Base-by-base conservation (phyloP, 495 filamentous ascomycete genomes). In the Penicillium taxi region DNA sequence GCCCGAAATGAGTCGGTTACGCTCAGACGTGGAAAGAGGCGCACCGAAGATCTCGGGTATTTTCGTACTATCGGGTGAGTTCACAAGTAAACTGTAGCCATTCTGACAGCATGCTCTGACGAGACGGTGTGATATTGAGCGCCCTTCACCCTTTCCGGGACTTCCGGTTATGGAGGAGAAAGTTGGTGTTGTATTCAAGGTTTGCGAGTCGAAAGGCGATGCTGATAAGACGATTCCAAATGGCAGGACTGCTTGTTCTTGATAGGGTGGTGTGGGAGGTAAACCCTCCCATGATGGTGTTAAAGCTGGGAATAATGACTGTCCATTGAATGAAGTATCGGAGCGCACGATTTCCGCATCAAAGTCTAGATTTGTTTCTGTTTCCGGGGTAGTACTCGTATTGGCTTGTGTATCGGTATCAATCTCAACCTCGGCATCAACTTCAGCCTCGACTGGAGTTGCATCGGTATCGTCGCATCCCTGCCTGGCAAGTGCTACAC, bases 401-500 rank as follows among this genome's bases (percentile, higher is more conserved):
- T 20, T 20, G 9, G 15, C 25, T 27, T 42, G 40, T 37, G 31
- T 12, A 26, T 26, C 14, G 3, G 26, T 20, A 17, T 32, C 9
- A 17, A n/a, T 13, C 24, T 20, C 25, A 12, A n/a, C 13, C 15
- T 9, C 12, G 18, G 24, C 7, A 24, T 34, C 16, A 18, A 21
- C 9, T 18, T 22, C n/a, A 20, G 39, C 26, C 12, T 28, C 30
- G 14, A 22, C 31, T 21, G 37, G 22, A 11, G 34, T 6, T 5
- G 17, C 19, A 16, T 26, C 39, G 45, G 32, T 6, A n/a, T 56
- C 53, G 13, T 55, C 45, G 22, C 41, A 44, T 27, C 47, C 49
- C 1, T 35, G 36, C 40, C 66, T 58, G 6, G 67, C 69, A 32
- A 69, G 61, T 23, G 55, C 57, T 6, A 69, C 55, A 30, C 73